Conservation (phyloP, 2,329 filamentous ascomycete species). For the Madurella fahalii region DNA sequence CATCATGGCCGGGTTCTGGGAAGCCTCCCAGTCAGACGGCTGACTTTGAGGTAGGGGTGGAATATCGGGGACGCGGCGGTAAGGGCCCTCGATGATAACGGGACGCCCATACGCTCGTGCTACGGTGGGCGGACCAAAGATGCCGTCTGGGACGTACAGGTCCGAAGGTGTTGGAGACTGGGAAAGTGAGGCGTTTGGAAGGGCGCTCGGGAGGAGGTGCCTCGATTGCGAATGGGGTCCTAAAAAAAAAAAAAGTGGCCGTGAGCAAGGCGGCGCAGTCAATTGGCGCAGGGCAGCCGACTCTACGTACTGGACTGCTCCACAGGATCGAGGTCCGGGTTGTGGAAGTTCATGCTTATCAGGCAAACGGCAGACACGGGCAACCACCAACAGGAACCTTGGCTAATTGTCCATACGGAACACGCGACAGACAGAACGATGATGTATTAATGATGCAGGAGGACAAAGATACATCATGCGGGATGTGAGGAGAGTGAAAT, state of each 20-base stretch:
- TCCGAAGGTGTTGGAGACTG: slow-evolving; percentile 34
- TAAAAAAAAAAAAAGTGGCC: slow-evolving; percentile 16
- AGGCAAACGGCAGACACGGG: slow-evolving; percentile 13
- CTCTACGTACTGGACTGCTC: slow-evolving; percentile 27
- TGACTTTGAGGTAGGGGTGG: slow-evolving; percentile 18
- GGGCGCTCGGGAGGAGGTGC: slow-evolving; percentile 9
- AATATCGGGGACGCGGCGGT: slow-evolving; percentile 19
- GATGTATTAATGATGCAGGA: slow-evolving; percentile 29
- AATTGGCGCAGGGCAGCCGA: too few relatives aligned
- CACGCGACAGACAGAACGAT: slow-evolving; percentile 15
- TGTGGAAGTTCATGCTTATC: slow-evolving; percentile 38
- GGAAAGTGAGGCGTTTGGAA: background rate
- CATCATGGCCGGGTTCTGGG: slow-evolving; percentile 22
- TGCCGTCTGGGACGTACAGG: slow-evolving; percentile 42
- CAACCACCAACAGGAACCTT: slow-evolving; percentile 33
- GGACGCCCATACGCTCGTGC: slow-evolving; percentile 25
- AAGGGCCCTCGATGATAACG: slow-evolving; percentile 23
- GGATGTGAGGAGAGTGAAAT: slow-evolving; percentile 26
- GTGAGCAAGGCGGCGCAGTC: slow-evolving; percentile 16
- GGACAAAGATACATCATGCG: slow-evolving; percentile 30
- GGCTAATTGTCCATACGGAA: slow-evolving; percentile 34
- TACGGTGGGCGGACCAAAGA: slow-evolving; percentile 33
- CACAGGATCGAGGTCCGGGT: slow-evolving; percentile 34
- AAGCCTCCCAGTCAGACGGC: slow-evolving; percentile 15
- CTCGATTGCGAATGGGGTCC: slow-evolving; percentile 15